Conservation (phyloP, 345 rosid genomes). For the Lenwebbia sp. region DNA sequence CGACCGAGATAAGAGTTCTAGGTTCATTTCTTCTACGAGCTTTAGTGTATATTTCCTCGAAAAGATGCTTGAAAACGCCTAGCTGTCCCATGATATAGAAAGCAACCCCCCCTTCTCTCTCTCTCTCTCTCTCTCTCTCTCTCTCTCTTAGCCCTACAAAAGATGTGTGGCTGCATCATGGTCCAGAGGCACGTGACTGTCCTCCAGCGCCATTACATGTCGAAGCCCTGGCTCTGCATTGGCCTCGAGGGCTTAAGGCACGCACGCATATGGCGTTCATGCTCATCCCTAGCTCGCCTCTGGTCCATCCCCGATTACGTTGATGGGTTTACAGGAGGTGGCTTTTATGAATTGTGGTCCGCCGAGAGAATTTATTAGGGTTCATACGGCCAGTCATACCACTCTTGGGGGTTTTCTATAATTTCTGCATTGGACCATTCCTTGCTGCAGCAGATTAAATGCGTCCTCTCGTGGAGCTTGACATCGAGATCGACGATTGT, state of each 20-base stretch:
- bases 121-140: background rate
- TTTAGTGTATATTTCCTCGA: background rate
- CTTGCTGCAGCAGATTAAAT: background rate
- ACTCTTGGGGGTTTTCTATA: background rate
- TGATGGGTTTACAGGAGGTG: background rate
- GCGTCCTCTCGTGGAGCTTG: background rate
- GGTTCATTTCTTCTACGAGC: background rate
- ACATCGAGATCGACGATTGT: background rate
- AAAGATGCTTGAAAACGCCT: background rate
- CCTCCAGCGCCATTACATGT: background rate
- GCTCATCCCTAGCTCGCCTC: background rate
- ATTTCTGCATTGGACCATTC: constrained; percentile 13
- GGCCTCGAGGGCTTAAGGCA: background rate
- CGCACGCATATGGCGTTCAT: constrained; percentile 14
- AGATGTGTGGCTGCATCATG: constrained; percentile 8
- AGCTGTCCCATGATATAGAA: background rate
- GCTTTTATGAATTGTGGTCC: constrained; percentile 34
- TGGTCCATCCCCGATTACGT: constrained; percentile 18
- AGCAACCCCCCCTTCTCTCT: background rate
- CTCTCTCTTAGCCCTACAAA: background rate
- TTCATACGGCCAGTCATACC: background rate
- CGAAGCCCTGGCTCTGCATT: background rate
- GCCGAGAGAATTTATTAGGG: background rate
- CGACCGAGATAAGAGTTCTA: background rate
- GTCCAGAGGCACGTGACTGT: constrained; percentile 31